Evolutionary conservation across 768 basidiomycete genomes (phyloP), one percentile per base, ranked within the genome.

Genomic region (Trametes punicea): DNA sequence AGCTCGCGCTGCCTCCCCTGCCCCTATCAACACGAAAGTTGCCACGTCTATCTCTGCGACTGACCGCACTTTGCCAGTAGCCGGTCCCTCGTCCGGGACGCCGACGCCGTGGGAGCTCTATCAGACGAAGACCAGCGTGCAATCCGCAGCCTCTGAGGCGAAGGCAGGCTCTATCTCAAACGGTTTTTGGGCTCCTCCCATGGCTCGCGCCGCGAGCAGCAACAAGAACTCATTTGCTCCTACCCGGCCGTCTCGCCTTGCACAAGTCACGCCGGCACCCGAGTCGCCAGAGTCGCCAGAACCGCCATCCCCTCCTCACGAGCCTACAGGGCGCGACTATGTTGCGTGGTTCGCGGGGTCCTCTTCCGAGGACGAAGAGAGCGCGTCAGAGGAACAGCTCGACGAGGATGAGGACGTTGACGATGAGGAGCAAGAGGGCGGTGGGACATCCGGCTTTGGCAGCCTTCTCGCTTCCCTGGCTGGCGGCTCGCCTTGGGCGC

Each of bases 281-380:
- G 52, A 34, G 11, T 54, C 52, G 27, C 58, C 58, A 2, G 53
- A 55, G 51, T 60, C 58, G 1, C 54, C 58, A 9, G 58, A 60
- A 26, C 53, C 53, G 2, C 58, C 58, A 4, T 60, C 58, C 15
- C 57, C 57, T 2, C 58, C 58, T 9, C 34, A 31, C 9, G 53
- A 55, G 42, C 48, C 53, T 8, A 47, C 44, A 1, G 58, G 53
- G 3, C 41, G 39, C 2, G 58, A 60, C 53, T 60, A 60, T n/a
- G 53, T 55, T 18, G 45, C 48, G 21, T 60, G 58, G 58, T 60
- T 60, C 49, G 58, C 58, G 2, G 58, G 58, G 1, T 60, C 58
- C 5, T 60, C 58, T 2, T 60, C 58, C 6, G 58, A 60, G 31
- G 58, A 60, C 49, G 58, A 60, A 9, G 38, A 41, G 20, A 34